These are phyloP conservation scores for Jaapia argillacea DNA, from an alignment of 768 basidiomycete species.

Conservation along the genomic window DNA sequence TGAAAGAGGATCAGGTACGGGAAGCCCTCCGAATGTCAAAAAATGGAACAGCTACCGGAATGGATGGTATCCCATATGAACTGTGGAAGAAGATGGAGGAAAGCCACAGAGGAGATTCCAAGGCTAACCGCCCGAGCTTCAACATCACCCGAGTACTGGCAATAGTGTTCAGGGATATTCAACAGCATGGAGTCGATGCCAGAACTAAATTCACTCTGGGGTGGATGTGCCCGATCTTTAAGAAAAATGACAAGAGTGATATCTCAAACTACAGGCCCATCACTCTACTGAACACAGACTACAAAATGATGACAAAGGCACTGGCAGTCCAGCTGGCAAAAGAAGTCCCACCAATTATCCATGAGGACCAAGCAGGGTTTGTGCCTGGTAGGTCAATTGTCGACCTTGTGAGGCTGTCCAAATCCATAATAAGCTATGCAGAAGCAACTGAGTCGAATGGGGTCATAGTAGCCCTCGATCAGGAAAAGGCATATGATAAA, in stretches of 20 bases:
- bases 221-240: slow-evolving; percentile 28
- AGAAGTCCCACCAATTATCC: slow-evolving; percentile 12
- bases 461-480: slow-evolving; percentile 8
- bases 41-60: slow-evolving; percentile 2
- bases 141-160: background rate
- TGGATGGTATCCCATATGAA: slow-evolving; percentile 6
- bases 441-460: slow-evolving; percentile 8
- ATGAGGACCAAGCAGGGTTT: slow-evolving; percentile 30
- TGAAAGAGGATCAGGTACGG: background rate
- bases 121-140: background rate
- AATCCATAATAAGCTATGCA: slow-evolving; percentile 8
- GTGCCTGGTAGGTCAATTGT: slow-evolving; percentile 19
- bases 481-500: slow-evolving; percentile 13
- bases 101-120: background rate
- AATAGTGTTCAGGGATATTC: slow-evolving; percentile 15
- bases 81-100: slow-evolving; percentile 3
- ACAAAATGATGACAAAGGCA: slow-evolving; percentile 20
- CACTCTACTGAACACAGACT: slow-evolving; percentile 20
- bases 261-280: slow-evolving; percentile 13
- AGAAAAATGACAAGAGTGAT: slow-evolving; percentile 19
- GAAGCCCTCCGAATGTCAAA: background rate
- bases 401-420: slow-evolving; percentile 20
- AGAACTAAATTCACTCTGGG: slow-evolving; percentile 18
- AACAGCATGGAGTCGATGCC: slow-evolving; percentile 10
- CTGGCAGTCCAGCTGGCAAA: slow-evolving; percentile 12